A percentile compares a stretch with the other conserved stretches of the same genome.
phyloP scores from a whole-genome alignment of 495 filamentous ascomycete genomes.

The Hyaloscypha bicolor region DNA sequence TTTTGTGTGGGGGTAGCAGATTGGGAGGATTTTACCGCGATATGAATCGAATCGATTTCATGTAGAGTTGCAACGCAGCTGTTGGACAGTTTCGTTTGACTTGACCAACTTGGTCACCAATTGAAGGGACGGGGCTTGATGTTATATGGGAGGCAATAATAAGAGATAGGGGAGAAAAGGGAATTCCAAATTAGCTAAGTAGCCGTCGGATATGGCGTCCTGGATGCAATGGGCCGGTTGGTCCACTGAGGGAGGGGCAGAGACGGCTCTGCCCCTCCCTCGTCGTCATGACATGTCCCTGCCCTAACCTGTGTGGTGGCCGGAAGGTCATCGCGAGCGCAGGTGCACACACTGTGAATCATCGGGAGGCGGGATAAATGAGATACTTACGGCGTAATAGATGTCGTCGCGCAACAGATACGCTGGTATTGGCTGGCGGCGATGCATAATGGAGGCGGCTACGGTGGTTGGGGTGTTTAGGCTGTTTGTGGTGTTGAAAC shows the following conservation, averaged over 20 bases:
- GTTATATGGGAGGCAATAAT: slow-evolving; percentile 1
- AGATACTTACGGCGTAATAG: background rate
- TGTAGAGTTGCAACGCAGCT: background rate
- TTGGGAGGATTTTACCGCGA: slow-evolving; percentile 16
- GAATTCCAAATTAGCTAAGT: slow-evolving; percentile 3
- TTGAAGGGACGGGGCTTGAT: slow-evolving; percentile 9
- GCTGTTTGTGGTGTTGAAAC: background rate
- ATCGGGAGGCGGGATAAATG: background rate
- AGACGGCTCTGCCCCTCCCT: background rate
- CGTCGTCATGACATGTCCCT: background rate
- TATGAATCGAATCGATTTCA: slow-evolving; percentile 16
- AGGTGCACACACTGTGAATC: background rate
- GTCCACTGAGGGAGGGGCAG: background rate
- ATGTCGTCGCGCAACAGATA: background rate
- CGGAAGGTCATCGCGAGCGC: background rate
- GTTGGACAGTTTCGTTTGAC: background rate
- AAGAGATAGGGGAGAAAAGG: background rate
- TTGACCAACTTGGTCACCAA: slow-evolving; percentile 11
- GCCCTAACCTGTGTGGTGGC: background rate
- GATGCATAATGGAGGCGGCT: background rate
- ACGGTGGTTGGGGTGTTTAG: background rate
- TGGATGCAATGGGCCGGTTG: background rate
- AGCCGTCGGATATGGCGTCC: background rate
- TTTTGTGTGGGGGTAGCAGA: background rate
- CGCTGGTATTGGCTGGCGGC: background rate